These are phyloP conservation scores for Stellera chamaejasme DNA, from an alignment of 345 rosid species.

Conservation along the genomic window DNA sequence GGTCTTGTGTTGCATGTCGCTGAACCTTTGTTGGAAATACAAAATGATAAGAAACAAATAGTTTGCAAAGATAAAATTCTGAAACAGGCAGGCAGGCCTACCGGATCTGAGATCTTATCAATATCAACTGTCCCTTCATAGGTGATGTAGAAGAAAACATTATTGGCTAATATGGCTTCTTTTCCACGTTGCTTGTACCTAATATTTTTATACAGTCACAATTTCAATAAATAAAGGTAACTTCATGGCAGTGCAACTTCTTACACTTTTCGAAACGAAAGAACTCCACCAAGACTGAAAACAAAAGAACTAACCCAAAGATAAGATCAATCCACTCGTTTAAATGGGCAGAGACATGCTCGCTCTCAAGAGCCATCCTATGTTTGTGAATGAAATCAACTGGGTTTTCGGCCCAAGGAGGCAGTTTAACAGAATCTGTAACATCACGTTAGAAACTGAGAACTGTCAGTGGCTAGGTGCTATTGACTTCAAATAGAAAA, in stretches of 20 bases:
- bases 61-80: slow-evolving; percentile 8
- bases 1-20: slow-evolving; percentile 93
- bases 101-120: slow-evolving; percentile 84
- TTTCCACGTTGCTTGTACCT: slow-evolving; percentile 98
- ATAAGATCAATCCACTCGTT: slow-evolving; percentile 99
- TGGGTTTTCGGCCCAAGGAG: slow-evolving; percentile 92
- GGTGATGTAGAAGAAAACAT: slow-evolving; percentile 94
- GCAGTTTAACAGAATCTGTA: slow-evolving; percentile 87
- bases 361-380: slow-evolving; percentile 93
- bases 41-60: slow-evolving; percentile 13
- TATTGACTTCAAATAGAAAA: neutral
- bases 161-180: slow-evolving; percentile 92
- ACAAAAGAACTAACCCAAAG: slow-evolving; percentile 59
- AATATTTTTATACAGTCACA: slow-evolving; percentile 15
- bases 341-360: slow-evolving; percentile 89
- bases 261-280: neutral
- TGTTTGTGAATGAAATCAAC: slow-evolving; percentile 96
- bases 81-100: slow-evolving; percentile 29
- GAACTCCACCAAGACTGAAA: neutral
- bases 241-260: neutral
- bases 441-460: neutral
- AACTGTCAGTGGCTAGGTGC: no score
- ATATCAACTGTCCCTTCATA: slow-evolving; percentile 94
- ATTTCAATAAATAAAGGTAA: slow-evolving; percentile 1
- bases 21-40: slow-evolving; percentile 50